These are phyloP conservation scores for Lactuca sativa DNA, from an alignment of 129 eudicot genomes.

Conservation along the genomic window DNA sequence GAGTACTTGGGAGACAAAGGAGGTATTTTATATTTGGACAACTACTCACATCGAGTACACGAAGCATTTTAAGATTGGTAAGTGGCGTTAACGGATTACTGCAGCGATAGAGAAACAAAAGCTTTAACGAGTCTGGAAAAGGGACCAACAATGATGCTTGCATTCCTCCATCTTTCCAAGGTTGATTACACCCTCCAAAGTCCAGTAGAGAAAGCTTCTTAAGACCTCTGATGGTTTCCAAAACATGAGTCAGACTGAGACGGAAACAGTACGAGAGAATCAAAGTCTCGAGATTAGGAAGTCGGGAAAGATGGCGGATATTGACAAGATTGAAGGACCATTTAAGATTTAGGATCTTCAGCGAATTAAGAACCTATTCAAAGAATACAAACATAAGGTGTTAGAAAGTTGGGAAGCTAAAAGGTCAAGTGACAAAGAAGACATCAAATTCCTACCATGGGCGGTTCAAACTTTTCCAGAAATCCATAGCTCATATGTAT, in stretches of 20 bases:
- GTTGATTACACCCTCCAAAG: too few species aligned
- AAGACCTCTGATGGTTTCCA: too few species aligned
- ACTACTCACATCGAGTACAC: neutral
- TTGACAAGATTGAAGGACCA: too few species aligned
- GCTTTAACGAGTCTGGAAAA: too few species aligned
- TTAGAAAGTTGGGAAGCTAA: neutral
- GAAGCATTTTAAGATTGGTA: neutral
- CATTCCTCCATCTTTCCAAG: too few species aligned
- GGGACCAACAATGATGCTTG: neutral
- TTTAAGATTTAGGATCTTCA: too few species aligned
- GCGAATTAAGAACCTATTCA: too few species aligned
- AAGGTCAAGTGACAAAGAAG: neutral
- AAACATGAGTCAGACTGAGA: too few species aligned
- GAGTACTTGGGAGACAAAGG: conserved; percentile 3
- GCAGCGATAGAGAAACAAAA: neutral
- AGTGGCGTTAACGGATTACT: neutral
- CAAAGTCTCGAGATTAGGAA: too few species aligned
- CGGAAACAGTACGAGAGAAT: too few species aligned
- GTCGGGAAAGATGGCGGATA: too few species aligned
- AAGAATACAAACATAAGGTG: neutral
- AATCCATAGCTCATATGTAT: conserved; percentile 6
- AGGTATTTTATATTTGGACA: conserved; percentile 7
- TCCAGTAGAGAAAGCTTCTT: too few species aligned
- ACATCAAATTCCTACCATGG: neutral
- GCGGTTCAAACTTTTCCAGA: neutral